phyloP scores from a whole-genome alignment of 2,329 filamentous ascomycete genomes.

The Ophiocordyceps unilateralis region DNA sequence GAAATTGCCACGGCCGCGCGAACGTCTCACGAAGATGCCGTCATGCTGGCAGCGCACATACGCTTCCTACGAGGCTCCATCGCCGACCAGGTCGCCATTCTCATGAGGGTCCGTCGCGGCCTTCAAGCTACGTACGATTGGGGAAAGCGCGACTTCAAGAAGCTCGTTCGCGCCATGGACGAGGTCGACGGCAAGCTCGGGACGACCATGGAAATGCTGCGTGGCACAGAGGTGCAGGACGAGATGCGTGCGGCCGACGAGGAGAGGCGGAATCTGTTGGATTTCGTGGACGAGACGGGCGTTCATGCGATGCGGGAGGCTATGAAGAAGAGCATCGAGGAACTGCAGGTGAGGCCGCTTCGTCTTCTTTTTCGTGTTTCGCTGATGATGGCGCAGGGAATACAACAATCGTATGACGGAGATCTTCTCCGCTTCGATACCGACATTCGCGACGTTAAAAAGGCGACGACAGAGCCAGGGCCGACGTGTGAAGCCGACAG shows the following conservation, averaged over 20 bases:
- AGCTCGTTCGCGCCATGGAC: slow-evolving; percentile 48
- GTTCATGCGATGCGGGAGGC: slow-evolving; percentile 48
- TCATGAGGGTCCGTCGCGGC: slow-evolving; percentile 31
- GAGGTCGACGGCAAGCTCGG: slow-evolving; percentile 46
- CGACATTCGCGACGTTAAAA: slow-evolving; percentile 49
- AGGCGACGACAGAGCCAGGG: slow-evolving; percentile 28
- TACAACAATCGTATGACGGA: slow-evolving; percentile 58
- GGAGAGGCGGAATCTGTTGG: slow-evolving; percentile 45
- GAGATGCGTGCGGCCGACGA: slow-evolving; percentile 42
- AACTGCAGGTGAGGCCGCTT: slow-evolving; percentile 37
- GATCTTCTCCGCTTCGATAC: slow-evolving; percentile 61
- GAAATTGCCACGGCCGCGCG: slow-evolving; percentile 68
- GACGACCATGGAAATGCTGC: slow-evolving; percentile 47
- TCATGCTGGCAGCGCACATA: slow-evolving; percentile 52
- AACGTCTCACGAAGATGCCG: slow-evolving; percentile 58
- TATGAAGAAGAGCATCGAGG: slow-evolving; percentile 53
- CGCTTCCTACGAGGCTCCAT: slow-evolving; percentile 50
- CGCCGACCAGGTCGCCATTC: slow-evolving; percentile 33
- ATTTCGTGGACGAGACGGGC: slow-evolving; percentile 59
- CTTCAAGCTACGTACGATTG: slow-evolving; percentile 38
- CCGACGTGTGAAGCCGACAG: slow-evolving; percentile 17
- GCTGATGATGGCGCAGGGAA: slow-evolving; percentile 16
- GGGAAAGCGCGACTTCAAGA: slow-evolving; percentile 41
- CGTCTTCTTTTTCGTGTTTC: slow-evolving; percentile 9
- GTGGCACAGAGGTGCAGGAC: slow-evolving; percentile 45